Evolutionary conservation across 2,329 filamentous ascomycete genomes (phyloP).

Genomic region (Botrytis cinerea): DNA sequence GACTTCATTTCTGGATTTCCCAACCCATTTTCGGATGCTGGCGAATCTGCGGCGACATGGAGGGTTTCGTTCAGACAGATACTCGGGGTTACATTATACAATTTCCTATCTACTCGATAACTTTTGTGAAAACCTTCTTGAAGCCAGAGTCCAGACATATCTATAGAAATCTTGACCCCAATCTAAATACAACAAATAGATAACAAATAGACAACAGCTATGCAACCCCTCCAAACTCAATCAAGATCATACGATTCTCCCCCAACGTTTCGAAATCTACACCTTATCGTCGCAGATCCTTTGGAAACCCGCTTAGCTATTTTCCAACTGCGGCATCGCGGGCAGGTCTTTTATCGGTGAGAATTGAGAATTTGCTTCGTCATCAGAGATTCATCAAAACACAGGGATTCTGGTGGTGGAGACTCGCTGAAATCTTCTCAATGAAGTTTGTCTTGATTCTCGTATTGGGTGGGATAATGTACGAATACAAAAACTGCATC

Average conservation of each 20-base stretch:
- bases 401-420: not conserved
- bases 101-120: not conserved
- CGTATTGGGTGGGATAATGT: not conserved
- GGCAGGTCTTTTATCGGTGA: not conserved
- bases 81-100: not conserved
- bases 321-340: not conserved
- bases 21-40: not conserved
- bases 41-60: not conserved
- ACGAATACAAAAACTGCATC: not conserved
- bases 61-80: not conserved
- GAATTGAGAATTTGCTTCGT: not conserved
- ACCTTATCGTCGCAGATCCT: not conserved
- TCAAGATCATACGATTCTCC: not conserved
- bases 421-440: slow-evolving; percentile 1
- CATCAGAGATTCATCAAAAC: not conserved
- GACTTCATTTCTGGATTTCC: not conserved
- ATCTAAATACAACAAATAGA: not conserved
- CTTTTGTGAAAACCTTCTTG: not conserved
- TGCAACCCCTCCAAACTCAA: not conserved
- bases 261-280: not conserved
- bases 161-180: not conserved
- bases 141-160: not conserved
- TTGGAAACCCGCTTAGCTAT: not conserved
- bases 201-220: not conserved
- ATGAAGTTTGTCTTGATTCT: not conserved